Evolutionary conservation across 371 early-diverging fungal species (phyloP).

Genomic region (Rhizomucor miehei): DNA sequence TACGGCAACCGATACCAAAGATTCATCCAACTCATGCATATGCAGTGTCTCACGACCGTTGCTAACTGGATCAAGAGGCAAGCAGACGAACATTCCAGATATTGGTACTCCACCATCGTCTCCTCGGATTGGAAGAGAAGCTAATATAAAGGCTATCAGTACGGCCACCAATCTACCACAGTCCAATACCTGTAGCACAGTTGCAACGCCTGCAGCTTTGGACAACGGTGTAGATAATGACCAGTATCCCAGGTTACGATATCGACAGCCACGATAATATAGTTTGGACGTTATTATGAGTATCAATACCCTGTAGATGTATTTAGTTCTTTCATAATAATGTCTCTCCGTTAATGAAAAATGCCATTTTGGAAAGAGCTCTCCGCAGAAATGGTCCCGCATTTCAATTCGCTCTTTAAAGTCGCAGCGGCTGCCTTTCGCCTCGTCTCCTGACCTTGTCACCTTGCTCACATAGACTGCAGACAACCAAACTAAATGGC

Average conservation of each 20-base stretch:
- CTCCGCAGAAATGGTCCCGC: too few species aligned
- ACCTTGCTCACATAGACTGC: not conserved
- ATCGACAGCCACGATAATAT: not conserved
- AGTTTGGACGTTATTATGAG: not conserved
- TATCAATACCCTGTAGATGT: not conserved
- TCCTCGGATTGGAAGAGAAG: conserved; percentile 1
- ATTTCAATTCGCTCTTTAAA: too few species aligned
- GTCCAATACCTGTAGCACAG: not conserved
- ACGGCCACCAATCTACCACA: conserved; percentile 7
- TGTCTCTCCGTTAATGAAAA: too few species aligned
- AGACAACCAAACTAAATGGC: conserved; percentile 9
- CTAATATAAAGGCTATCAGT: not conserved
- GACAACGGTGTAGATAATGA: not conserved
- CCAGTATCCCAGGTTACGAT: not conserved
- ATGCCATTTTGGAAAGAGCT: too few species aligned
- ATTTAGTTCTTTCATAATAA: too few species aligned
- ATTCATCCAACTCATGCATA: conserved; percentile 6
- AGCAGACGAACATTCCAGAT: not conserved
- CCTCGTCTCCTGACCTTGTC: not conserved
- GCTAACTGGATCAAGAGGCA: not conserved
- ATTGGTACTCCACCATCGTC: conserved; percentile 3
- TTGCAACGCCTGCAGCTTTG: not conserved
- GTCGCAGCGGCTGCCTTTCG: too few species aligned
- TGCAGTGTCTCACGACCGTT: not conserved
- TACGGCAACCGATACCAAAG: not conserved